Evolutionary conservation across 1,139 yeast genomes (phyloP).

Genomic region (Lodderomyces jiufengensis): DNA sequence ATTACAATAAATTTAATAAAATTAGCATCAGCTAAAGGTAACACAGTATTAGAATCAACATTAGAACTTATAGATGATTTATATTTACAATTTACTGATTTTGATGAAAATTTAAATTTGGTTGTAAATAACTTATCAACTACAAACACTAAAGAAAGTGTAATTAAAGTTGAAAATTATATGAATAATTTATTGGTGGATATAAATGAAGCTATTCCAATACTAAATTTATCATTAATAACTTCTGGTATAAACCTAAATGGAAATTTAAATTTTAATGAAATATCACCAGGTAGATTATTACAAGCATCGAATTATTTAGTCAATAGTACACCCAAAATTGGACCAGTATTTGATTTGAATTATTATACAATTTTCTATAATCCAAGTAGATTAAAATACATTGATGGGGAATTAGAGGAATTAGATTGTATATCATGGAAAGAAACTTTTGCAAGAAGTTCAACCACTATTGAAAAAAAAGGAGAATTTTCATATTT

Average conservation of each 20-base stretch:
- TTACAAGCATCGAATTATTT: slow-evolving; percentile 60
- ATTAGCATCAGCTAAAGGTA: slow-evolving; percentile 68
- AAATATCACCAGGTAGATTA: slow-evolving; percentile 62
- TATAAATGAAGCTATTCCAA: slow-evolving; percentile 69
- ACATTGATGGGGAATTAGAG: slow-evolving; percentile 21
- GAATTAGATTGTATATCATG: slow-evolving; percentile 50
- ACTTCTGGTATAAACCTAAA: slow-evolving; percentile 68
- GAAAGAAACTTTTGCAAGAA: slow-evolving; percentile 71
- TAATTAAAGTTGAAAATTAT: slow-evolving; percentile 46
- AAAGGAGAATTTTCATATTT: slow-evolving; percentile 27
- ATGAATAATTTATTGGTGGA: slow-evolving; percentile 47
- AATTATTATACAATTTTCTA: slow-evolving; percentile 65
- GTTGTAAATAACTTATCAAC: slow-evolving; percentile 22
- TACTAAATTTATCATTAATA: slow-evolving; percentile 61
- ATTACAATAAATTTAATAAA: slow-evolving; percentile 70
- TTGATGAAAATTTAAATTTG: slow-evolving; percentile 48
- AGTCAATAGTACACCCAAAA: slow-evolving; percentile 28
- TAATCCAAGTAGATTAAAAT: slow-evolving; percentile 48
- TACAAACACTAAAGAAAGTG: slow-evolving; percentile 38
- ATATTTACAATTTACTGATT: slow-evolving; percentile 55
- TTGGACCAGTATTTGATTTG: slow-evolving; percentile 63
- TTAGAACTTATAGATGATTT: slow-evolving; percentile 54
- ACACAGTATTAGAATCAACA: slow-evolving; percentile 59
- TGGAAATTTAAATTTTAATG: slow-evolving; percentile 44
- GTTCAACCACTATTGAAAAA: slow-evolving; percentile 38